Evolutionary conservation across 768 basidiomycete species (phyloP), one percentile per base, ranked within the genome.

Genomic region (Collybiopsis luxurians): DNA sequence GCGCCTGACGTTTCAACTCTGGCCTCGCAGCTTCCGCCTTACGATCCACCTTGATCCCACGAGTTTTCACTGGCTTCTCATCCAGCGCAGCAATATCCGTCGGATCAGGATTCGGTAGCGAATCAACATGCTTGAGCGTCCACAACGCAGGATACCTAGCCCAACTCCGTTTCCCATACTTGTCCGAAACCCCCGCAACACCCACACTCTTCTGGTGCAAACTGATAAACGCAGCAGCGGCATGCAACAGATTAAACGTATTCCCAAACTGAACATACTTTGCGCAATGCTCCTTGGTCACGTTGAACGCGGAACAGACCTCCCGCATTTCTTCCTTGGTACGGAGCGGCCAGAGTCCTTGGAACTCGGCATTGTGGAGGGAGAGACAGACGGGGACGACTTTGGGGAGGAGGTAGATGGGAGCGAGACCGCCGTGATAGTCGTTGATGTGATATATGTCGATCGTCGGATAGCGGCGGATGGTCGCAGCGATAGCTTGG

Each of bases 291-390:
- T 95, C 94, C 73, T 96, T 96, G 78, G 90, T 90, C 70, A 97
- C 91, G 72, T 96, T 96, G 82, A 97, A 97, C 2, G 95, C 95
- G 2, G 95, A 95, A 69, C 95, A 97, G 46, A 97, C 95, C 70
- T 97, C 95, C 76, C 93, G 95, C 93, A 95, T 95, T 71, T 97
- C 95, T 67, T 95, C 94, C 76, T 96, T 96, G 36, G 95, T 97
- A 45, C 95, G 89, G 24, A 97, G 81, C 5, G 95, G 91, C 95
- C 95, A 96, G 24, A 95, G 81, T 73, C 95, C 95, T 69, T 97
- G 95, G 81, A 97, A 97, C 71, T 97, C 95, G 66, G 95, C 95
- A 63, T 97, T 97, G 78, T 97, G 95, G 31, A 97, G 80, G 2
- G 95, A 97, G 28, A 97, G 78, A 71, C 94, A 96, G 66, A 86